These are phyloP conservation scores for Cordyceps tenuipes DNA, from an alignment of 2,329 filamentous ascomycete species.

Conservation along the genomic window DNA sequence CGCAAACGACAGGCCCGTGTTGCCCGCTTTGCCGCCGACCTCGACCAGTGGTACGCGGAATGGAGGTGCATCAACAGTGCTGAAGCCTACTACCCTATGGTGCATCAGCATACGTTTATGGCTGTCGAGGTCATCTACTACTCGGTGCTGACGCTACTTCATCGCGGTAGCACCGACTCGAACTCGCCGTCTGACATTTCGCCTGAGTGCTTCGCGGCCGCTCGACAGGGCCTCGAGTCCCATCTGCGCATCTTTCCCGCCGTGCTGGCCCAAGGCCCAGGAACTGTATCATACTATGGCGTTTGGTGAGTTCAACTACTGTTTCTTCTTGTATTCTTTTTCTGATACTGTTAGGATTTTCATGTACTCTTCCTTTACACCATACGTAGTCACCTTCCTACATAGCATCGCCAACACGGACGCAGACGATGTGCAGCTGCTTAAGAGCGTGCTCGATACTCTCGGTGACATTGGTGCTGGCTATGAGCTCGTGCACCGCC, in stretches of 20 bases:
- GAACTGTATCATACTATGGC: constrained; percentile 15
- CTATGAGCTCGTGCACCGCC: constrained; percentile 1
- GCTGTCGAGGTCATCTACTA: constrained; percentile 16
- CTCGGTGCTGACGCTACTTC: constrained; percentile 16
- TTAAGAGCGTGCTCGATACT: constrained; percentile 7
- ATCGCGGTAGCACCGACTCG: constrained; percentile 13
- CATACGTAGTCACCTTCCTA: constrained; percentile 17
- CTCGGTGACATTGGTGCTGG: constrained; percentile 2
- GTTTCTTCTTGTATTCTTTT: background rate
- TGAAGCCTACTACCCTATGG: constrained; percentile 12
- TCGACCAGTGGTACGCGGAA: constrained; percentile 13
- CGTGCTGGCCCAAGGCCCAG: constrained; percentile 9
- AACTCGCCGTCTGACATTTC: constrained; percentile 13
- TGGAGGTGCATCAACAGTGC: constrained; percentile 14
- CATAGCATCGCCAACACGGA: constrained; percentile 15
- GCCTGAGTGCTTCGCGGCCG: constrained; percentile 14
- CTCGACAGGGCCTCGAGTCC: constrained; percentile 14
- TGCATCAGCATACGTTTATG: constrained; percentile 14
- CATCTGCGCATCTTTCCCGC: constrained; percentile 14
- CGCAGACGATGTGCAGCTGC: constrained; percentile 11
- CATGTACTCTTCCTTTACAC: constrained; percentile 17
- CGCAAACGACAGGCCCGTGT: constrained; percentile 4
- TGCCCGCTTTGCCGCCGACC: constrained; percentile 4
- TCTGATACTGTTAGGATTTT: constrained; percentile 14
- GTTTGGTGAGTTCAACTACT: constrained; percentile 13